These are phyloP conservation scores for Eucalyptus sideroxylon DNA, from an alignment of 345 rosid species.

Conservation along the genomic window DNA sequence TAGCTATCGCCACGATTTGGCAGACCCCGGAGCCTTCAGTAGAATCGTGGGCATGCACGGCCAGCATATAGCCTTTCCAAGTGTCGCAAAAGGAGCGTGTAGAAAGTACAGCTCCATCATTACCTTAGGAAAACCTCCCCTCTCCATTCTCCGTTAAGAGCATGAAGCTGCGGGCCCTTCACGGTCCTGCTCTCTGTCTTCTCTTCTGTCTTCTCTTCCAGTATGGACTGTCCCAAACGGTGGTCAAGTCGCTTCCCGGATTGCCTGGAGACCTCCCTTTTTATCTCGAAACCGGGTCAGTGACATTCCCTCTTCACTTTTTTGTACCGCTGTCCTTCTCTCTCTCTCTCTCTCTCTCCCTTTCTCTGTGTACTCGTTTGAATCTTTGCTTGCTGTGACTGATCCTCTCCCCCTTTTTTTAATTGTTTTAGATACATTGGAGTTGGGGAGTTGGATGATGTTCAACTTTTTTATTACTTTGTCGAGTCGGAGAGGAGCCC, in stretches of 20 bases:
- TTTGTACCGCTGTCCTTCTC: no score
- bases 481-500: slow-evolving; percentile 8
- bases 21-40: neutral
- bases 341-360: neutral
- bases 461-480: slow-evolving; percentile 9
- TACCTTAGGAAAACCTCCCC: neutral
- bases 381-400: neutral
- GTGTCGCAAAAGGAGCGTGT: neutral
- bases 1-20: neutral
- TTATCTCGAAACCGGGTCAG: slow-evolving; percentile 12
- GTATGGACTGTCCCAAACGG: neutral
- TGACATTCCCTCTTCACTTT: neutral
- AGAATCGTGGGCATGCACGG: neutral
- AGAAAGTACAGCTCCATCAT: neutral
- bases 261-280: slow-evolving; percentile 5
- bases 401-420: neutral
- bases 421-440: slow-evolving; percentile 1
- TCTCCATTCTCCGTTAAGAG: neutral
- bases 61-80: neutral
- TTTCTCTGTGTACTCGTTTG: neutral
- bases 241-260: slow-evolving; percentile 3
- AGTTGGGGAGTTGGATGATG: slow-evolving; percentile 5
- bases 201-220: neutral
- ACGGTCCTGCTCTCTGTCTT: neutral
- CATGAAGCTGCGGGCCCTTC: neutral